Evolutionary conservation across 306 rosid genomes (phyloP).

Genomic region (Lathyrus sativus): DNA sequence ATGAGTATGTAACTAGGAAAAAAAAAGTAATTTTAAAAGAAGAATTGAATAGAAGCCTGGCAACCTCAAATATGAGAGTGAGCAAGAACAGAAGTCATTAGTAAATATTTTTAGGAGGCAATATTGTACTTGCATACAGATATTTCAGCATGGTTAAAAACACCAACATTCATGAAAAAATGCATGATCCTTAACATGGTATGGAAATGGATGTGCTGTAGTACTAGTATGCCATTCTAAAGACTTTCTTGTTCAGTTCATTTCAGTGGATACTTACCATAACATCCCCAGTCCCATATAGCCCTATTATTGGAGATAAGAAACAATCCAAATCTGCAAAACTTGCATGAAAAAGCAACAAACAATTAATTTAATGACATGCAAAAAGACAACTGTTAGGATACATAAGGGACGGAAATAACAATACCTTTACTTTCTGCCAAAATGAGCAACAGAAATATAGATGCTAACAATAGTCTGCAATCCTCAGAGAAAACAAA

Average conservation of each 20-base stretch:
- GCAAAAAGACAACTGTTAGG: constrained; percentile 18
- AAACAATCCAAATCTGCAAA: constrained; percentile 70
- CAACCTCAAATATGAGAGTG: constrained; percentile 26
- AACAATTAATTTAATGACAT: constrained; percentile 23
- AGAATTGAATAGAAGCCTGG: constrained; percentile 11
- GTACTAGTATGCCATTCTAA: constrained; percentile 24
- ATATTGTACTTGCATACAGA: constrained; percentile 11
- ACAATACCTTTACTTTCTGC: constrained; percentile 66
- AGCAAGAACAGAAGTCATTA: constrained; percentile 16
- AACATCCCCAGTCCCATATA: constrained; percentile 41
- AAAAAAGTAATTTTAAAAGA: constrained; percentile 11
- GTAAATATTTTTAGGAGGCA: not conserved
- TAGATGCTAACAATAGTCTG: constrained; percentile 55
- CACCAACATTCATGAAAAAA: not conserved
- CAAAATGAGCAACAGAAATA: constrained; percentile 60
- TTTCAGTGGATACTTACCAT: constrained; percentile 43
- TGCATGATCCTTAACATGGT: constrained; percentile 10
- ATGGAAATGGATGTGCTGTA: constrained; percentile 21
- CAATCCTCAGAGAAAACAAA: constrained; percentile 55
- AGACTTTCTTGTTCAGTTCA: constrained; percentile 15
- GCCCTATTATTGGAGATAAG: constrained; percentile 46
- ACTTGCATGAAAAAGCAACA: constrained; percentile 38
- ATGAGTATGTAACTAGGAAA: not conserved
- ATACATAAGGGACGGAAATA: constrained; percentile 29
- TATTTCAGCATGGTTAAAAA: not conserved